phyloP scores from a whole-genome alignment of 257 asterid species.

The Mentha longifolia region DNA sequence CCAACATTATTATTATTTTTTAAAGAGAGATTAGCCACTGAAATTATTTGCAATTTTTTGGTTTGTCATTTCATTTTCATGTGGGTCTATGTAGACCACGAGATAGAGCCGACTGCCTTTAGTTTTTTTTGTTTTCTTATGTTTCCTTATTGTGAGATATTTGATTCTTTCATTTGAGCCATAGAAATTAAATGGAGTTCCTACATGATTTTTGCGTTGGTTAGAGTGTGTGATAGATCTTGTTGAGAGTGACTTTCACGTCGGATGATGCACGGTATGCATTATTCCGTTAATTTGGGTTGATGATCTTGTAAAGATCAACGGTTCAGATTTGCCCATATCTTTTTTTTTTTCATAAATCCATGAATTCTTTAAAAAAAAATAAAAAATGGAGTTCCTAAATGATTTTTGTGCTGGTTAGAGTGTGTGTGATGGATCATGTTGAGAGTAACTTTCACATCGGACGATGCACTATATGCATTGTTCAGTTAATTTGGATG shows the following conservation, averaged over 20 bases:
- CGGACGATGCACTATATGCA: no score
- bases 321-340: no score
- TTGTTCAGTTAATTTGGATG: no score
- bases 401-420: not conserved
- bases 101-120: not conserved
- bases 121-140: not conserved
- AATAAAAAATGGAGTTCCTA: not conserved
- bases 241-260: not conserved
- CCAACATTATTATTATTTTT: not conserved
- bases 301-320: no score
- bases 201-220: not conserved
- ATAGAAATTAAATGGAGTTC: not conserved
- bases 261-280: no score
- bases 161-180: conserved; percentile 5
- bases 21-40: not conserved
- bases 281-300: no score
- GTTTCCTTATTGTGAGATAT: conserved; percentile 6
- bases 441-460: not conserved
- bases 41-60: conserved; percentile 8
- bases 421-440: not conserved
- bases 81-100: conserved; percentile 25
- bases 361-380: no score
- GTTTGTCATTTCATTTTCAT: conserved; percentile 14
- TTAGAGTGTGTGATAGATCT: not conserved
- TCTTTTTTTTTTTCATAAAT: no score